Evolutionary conservation across 2,329 filamentous ascomycete species (phyloP).

Genomic region (Tolypocladium paradoxum): DNA sequence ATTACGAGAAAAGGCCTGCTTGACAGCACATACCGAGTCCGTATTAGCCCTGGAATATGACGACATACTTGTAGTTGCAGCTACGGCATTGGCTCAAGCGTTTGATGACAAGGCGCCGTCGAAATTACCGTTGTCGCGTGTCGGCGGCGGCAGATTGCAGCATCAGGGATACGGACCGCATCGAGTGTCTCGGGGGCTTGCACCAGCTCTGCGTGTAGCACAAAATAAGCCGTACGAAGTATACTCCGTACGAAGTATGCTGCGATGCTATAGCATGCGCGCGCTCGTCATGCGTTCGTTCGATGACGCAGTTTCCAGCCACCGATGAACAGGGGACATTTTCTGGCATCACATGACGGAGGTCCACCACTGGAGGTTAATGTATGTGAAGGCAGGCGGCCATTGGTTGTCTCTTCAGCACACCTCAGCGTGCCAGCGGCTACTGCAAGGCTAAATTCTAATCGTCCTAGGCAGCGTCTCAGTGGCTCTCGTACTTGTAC

Average conservation of each 20-base stretch:
- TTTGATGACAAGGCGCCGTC: not conserved
- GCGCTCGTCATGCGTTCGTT: not conserved
- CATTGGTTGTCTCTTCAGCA: not conserved
- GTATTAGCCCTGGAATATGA: not conserved
- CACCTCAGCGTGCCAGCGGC: not conserved
- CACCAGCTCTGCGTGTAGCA: not conserved
- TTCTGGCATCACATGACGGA: not conserved
- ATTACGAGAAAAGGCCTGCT: not conserved
- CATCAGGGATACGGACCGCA: not conserved
- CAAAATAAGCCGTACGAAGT: not conserved
- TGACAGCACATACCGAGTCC: not conserved
- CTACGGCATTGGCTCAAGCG: not conserved
- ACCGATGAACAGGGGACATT: not conserved
- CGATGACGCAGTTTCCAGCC: not conserved
- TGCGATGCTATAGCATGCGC: too few relatives aligned
- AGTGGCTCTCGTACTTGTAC: too few relatives aligned
- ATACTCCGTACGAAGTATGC: too few relatives aligned
- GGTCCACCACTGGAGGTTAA: too few relatives aligned
- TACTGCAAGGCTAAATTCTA: not conserved
- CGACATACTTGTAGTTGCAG: not conserved
- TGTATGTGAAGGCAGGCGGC: not conserved
- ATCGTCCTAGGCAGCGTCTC: not conserved
- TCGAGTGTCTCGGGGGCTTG: not conserved
- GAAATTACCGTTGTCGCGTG: not conserved
- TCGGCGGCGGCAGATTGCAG: constrained; percentile 4